Percentiles rank a stretch among this genome's conserved stretches.
Evolutionary conservation across 2,329 filamentous ascomycete species (phyloP).

Genomic region (Apiospora saccharicola): DNA sequence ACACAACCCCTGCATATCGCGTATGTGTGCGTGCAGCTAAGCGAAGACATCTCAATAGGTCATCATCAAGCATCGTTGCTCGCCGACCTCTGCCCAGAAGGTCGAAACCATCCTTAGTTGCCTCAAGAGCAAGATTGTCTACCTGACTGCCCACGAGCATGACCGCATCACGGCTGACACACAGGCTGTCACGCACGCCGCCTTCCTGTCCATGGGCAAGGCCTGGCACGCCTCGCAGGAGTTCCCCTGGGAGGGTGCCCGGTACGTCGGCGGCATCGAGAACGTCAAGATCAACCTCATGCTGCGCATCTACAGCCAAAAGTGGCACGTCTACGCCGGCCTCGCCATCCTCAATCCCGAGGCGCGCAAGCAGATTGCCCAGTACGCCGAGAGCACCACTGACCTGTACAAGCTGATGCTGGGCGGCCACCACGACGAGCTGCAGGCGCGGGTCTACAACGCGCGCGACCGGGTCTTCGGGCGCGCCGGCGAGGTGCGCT

Average conservation of each 20-base stretch:
- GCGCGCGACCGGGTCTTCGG: slow-evolving; percentile 76
- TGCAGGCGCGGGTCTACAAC: slow-evolving; percentile 72
- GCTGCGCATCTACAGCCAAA: slow-evolving; percentile 95
- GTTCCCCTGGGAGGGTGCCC: slow-evolving; percentile 96
- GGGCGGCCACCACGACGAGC: slow-evolving; percentile 77
- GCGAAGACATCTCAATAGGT: slow-evolving; percentile 53
- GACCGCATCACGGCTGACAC: slow-evolving; percentile 98
- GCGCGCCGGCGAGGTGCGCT: slow-evolving; percentile 68
- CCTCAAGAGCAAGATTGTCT: slow-evolving; percentile 84
- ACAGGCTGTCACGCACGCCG: slow-evolving; percentile 96
- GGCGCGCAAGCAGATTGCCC: slow-evolving; percentile 88
- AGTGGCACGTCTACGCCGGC: slow-evolving; percentile 99
- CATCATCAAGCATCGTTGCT: slow-evolving; percentile 90
- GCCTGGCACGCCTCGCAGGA: slow-evolving; percentile 95
- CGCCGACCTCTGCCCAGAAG: slow-evolving; percentile 75
- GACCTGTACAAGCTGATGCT: slow-evolving; percentile 98
- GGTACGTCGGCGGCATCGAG: slow-evolving; percentile 96
- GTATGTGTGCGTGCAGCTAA: neutral
- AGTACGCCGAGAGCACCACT: slow-evolving; percentile 92
- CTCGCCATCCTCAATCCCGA: slow-evolving; percentile 96
- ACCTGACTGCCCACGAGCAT: slow-evolving; percentile 86
- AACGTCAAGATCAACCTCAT: slow-evolving; percentile 99
- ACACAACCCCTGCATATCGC: neutral
- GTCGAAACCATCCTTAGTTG: slow-evolving; percentile 85
- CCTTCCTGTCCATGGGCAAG: slow-evolving; percentile 96